Conservation (phyloP, 1,139 yeast genomes). For the Hanseniaspora sp. region DNA sequence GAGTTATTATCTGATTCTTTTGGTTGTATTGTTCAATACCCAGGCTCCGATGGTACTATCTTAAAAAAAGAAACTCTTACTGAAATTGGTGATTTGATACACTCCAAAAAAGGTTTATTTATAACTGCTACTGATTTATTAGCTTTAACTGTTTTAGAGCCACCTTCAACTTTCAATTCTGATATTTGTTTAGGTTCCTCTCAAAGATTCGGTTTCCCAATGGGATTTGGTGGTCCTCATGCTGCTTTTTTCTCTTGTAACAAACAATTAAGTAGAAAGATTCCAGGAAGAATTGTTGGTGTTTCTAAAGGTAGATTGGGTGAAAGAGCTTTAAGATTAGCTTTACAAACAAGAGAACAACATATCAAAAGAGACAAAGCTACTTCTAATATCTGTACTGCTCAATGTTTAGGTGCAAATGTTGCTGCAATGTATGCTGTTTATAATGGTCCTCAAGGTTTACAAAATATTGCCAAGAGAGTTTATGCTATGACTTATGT, state of each 20-base stretch:
- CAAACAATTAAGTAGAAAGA: constrained; percentile 69
- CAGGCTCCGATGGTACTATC: constrained; percentile 75
- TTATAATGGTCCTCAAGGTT: constrained; percentile 91
- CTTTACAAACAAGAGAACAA: constrained; percentile 95
- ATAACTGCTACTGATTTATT: constrained; percentile 83
- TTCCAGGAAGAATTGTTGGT: constrained; percentile 95
- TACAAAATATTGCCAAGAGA: constrained; percentile 65
- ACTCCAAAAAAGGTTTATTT: constrained; percentile 59
- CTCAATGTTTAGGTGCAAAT: constrained; percentile 91
- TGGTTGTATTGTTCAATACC: constrained; percentile 85
- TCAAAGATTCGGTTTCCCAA: constrained; percentile 94
- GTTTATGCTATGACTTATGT: constrained; percentile 65
- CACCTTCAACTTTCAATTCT: constrained; percentile 80
- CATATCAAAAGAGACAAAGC: constrained; percentile 96
- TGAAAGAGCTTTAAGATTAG: constrained; percentile 75
- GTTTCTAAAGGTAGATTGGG: constrained; percentile 86
- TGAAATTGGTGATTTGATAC: constrained; percentile 53
- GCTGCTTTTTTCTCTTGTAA: constrained; percentile 93
- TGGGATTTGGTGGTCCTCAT: constrained; percentile 98
- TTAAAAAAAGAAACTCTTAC: constrained; percentile 38
- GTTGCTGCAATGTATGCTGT: constrained; percentile 94
- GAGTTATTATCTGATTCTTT: constrained; percentile 36
- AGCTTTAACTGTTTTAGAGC: constrained; percentile 72
- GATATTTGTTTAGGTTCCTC: constrained; percentile 88
- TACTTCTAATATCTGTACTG: constrained; percentile 93